Conservation (phyloP, 441 rosid species). For the Euphorbia schlechtendalii region DNA sequence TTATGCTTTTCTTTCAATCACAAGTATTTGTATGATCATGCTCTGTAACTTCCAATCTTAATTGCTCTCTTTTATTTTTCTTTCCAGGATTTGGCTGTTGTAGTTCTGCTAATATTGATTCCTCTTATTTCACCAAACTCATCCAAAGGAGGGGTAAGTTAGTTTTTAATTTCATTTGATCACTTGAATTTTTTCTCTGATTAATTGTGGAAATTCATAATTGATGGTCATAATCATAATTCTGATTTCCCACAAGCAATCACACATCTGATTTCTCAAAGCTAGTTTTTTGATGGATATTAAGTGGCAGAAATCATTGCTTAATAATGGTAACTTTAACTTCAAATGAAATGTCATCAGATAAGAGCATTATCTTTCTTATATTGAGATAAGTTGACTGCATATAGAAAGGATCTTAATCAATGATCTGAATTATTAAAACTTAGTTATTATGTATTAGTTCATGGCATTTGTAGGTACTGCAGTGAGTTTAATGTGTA, state of each 20-base stretch:
- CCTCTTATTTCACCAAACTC: constrained; percentile 99
- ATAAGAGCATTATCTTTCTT: not conserved
- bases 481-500: not conserved
- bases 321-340: not conserved
- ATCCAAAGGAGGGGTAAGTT: constrained; percentile 96
- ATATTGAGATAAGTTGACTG: not conserved
- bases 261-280: not conserved
- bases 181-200: constrained; percentile 14
- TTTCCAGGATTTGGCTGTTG: constrained; percentile 96
- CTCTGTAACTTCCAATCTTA: constrained; percentile 15
- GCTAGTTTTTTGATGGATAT: not conserved
- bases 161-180: constrained; percentile 14
- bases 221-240: no score
- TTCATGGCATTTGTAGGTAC: not conserved
- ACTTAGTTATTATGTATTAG: not conserved
- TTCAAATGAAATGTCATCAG: not conserved
- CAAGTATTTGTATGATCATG: constrained; percentile 15
- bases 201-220: not conserved
- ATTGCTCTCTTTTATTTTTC: constrained; percentile 14
- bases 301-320: not conserved
- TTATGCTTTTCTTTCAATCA: constrained; percentile 7
- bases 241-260: constrained; percentile 4
- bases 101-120: constrained; percentile 91
- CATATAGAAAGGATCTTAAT: not conserved
- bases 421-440: not conserved